Conservation (phyloP, 1,284 basidiomycete genomes). For the Tylopilus orsonianus region DNA sequence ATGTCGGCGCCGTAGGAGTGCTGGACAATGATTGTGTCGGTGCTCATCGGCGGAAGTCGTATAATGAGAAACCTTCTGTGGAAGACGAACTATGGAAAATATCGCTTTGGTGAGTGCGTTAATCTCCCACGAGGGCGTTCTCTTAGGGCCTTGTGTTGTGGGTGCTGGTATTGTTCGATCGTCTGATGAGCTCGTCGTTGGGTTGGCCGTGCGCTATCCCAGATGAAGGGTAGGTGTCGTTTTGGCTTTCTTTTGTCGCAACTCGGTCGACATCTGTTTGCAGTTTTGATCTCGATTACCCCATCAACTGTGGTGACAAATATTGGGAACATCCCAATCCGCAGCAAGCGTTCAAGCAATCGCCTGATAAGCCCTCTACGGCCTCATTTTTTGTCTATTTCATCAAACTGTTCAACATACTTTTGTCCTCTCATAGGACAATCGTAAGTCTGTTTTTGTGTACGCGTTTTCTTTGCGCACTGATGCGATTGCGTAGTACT, state of each 20-base stretch:
- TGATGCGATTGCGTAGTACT: conserved; percentile 48
- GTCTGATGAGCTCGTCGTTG: conserved; percentile 65
- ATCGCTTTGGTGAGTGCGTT: conserved; percentile 68
- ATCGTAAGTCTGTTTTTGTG: conserved; percentile 45
- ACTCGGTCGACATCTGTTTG: neutral
- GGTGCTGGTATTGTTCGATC: conserved; percentile 64
- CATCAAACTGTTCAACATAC: conserved; percentile 64
- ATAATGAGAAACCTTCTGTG: conserved; percentile 38
- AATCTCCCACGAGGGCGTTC: neutral
- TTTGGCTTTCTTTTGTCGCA: conserved; percentile 9
- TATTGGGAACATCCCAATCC: conserved; percentile 66
- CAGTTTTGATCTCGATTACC: conserved; percentile 74
- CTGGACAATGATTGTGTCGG: conserved; percentile 71
- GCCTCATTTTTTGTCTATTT: conserved; percentile 56
- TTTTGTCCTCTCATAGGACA: conserved; percentile 63
- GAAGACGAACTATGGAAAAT: conserved; percentile 76
- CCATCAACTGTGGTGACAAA: conserved; percentile 74
- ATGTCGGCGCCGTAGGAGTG: conserved; percentile 68
- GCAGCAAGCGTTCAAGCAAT: conserved; percentile 54
- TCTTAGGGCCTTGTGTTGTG: conserved; percentile 20
- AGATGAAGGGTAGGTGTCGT: conserved; percentile 84
- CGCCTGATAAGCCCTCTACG: conserved; percentile 51
- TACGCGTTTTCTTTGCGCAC: neutral
- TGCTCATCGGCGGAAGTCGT: conserved; percentile 56
- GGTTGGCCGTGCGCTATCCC: conserved; percentile 83